Conservation (phyloP, 164 flowering plant species). For the Tinospora cordifolia region DNA sequence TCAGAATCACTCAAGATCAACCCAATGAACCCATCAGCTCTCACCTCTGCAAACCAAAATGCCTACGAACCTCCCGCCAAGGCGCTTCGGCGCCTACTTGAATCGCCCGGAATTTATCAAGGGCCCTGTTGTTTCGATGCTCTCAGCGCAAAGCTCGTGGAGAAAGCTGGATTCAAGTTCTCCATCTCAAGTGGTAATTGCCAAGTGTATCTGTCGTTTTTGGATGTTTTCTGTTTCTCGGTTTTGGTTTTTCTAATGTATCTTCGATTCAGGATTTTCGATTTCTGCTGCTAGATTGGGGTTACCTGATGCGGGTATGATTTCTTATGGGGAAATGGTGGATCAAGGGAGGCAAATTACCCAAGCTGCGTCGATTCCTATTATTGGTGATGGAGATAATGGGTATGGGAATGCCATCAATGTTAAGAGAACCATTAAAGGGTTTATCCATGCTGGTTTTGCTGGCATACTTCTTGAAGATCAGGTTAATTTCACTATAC, state of each 20-base stretch:
- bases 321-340: constrained; percentile 91
- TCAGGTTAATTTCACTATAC: constrained; percentile 44
- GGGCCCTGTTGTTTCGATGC: constrained; percentile 97
- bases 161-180: constrained; percentile 64
- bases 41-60: neutral
- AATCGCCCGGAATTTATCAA: constrained; percentile 67
- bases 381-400: constrained; percentile 95
- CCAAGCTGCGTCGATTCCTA: constrained; percentile 78
- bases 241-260: neutral
- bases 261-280: constrained; percentile 53
- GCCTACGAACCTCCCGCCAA: constrained; percentile 37
- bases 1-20: no score
- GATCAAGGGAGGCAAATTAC: constrained; percentile 87
- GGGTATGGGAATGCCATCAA: constrained; percentile 98
- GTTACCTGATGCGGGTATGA: constrained; percentile 77
- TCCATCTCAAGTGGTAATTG: constrained; percentile 76
- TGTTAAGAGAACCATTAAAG: constrained; percentile 95
- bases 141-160: constrained; percentile 83
- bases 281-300: constrained; percentile 83
- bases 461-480: constrained; percentile 92
- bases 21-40: no score
- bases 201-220: neutral
- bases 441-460: constrained; percentile 78
- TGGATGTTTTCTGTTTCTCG: neutral
- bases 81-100: constrained; percentile 56